Conservation (phyloP, 163 green algal species). For the Chloroidium sp. region DNA sequence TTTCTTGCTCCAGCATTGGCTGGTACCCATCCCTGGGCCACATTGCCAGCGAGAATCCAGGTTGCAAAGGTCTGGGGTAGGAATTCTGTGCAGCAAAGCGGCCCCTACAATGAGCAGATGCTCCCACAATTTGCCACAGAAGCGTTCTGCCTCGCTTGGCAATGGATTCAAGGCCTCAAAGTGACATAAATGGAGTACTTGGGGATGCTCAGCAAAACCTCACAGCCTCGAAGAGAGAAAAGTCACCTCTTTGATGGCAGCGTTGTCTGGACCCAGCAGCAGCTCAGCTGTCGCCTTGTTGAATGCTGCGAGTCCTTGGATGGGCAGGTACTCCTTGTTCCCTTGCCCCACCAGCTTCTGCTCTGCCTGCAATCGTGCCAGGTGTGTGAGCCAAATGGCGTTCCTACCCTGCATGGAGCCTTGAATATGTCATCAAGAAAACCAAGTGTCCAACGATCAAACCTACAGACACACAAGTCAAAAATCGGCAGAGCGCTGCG, state of each 20-base stretch:
- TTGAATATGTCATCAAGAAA: too few relatives aligned
- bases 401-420: not conserved
- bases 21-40: not conserved
- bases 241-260: conserved; percentile 64
- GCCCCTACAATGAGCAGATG: too few relatives aligned
- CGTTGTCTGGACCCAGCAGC: conserved; percentile 67
- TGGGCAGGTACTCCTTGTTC: conserved; percentile 97
- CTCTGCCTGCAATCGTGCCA: conserved; percentile 63
- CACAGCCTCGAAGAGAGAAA: not conserved
- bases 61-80: not conserved
- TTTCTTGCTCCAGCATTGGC: not conserved
- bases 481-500: too few relatives aligned
- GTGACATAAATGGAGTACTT: too few relatives aligned
- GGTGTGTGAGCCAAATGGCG: not conserved
- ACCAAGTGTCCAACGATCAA: too few relatives aligned
- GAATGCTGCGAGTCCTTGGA: conserved; percentile 85
- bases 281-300: conserved; percentile 79
- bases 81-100: too few relatives aligned
- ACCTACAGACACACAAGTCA: too few relatives aligned
- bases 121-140: too few relatives aligned
- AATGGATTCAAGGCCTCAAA: too few relatives aligned
- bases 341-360: conserved; percentile 71
- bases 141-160: too few relatives aligned
- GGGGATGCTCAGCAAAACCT: too few relatives aligned
- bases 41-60: not conserved